Conservation (phyloP, 768 basidiomycete species). For the Lenzites betulinus region DNA sequence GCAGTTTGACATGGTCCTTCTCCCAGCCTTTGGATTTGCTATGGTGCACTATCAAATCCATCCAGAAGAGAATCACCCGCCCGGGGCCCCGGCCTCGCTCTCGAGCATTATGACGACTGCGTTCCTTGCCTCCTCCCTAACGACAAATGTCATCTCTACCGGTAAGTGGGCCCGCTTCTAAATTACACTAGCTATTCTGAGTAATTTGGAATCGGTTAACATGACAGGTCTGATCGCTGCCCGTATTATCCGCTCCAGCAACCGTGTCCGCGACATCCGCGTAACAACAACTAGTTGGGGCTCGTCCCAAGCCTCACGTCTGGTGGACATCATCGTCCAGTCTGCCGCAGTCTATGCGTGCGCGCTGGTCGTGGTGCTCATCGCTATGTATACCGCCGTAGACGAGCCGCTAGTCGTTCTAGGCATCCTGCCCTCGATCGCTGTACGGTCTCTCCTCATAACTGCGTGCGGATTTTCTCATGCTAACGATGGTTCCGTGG, state of each 20-base stretch:
- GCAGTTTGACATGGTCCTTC: neutral
- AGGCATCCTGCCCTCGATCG: neutral
- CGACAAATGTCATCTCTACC: neutral
- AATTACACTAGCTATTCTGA: neutral
- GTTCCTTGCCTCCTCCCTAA: neutral
- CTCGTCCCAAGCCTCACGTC: neutral
- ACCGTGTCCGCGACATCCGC: neutral
- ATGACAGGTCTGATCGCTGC: neutral
- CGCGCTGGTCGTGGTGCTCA: neutral
- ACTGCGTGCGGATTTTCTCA: neutral
- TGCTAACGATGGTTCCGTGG: neutral
- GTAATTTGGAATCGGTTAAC: neutral
- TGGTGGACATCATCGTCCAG: conserved; percentile 4
- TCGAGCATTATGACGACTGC: neutral
- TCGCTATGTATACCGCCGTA: neutral
- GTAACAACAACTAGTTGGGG: neutral
- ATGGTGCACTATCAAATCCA: conserved; percentile 1
- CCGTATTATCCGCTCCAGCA: neutral
- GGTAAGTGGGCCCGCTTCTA: neutral
- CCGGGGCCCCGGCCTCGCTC: neutral
- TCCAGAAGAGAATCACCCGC: neutral
- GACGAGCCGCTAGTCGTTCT: neutral
- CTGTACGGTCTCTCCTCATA: neutral
- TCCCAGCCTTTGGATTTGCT: neutral
- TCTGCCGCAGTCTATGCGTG: neutral